phyloP scores from a whole-genome alignment of 148 eudicot species.

The Vaccinium darrowii region DNA sequence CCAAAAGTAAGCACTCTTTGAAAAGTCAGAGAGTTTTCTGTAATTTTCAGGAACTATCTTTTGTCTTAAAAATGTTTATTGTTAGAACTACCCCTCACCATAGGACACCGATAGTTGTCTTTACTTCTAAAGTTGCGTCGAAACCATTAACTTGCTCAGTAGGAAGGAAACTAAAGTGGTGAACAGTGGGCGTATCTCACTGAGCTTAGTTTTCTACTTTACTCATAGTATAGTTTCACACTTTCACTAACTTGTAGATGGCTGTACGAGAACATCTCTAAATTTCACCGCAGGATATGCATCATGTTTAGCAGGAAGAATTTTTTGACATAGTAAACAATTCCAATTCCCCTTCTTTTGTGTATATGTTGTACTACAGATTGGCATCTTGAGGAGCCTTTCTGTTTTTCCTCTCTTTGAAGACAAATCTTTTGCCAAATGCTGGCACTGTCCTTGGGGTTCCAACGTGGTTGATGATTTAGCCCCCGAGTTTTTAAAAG shows the following conservation, averaged over 20 bases:
- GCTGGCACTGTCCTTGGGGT: constrained; percentile 78
- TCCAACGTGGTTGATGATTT: constrained; percentile 63
- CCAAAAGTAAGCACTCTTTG: neutral
- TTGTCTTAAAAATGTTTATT: neutral
- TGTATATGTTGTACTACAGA: neutral
- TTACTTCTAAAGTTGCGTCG: neutral
- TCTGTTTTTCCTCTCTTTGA: constrained; percentile 13
- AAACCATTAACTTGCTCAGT: neutral
- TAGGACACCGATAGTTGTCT: neutral
- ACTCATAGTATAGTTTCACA: neutral
- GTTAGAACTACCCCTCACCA: neutral
- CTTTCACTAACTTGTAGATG: neutral
- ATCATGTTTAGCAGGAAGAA: neutral
- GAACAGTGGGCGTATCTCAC: neutral
- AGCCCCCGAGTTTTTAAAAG: constrained; percentile 64
- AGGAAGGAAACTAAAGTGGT: neutral
- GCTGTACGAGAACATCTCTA: neutral
- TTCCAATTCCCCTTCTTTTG: neutral
- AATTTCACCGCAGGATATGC: neutral
- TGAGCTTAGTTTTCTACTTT: neutral
- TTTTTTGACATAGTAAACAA: neutral
- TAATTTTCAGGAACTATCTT: neutral
- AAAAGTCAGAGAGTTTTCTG: neutral
- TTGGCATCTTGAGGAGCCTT: neutral
- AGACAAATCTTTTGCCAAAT: constrained; percentile 30